Base-by-base conservation (phyloP, 2,329 filamentous ascomycete species). In the Coniosporium tulheliwenetii region DNA sequence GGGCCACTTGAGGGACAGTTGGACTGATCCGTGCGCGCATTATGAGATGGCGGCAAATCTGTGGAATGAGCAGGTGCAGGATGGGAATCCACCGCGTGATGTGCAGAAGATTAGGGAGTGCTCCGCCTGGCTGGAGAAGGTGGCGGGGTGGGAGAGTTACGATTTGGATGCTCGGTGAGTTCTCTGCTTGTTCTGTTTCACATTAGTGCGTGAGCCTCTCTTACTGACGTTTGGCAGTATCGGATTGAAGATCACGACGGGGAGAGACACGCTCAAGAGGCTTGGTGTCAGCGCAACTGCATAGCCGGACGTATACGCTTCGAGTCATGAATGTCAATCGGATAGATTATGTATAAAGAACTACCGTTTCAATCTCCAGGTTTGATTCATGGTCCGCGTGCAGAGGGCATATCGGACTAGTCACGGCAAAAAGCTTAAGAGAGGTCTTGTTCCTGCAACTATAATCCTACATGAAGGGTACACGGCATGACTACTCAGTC, bases 31-130 rank as follows among this genome's bases (percentile, higher is more conserved):
- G 0, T 75, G 79, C 1, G 85, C 82, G 1, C 70, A 85, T 48
- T 95, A 95, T 59, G 91, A 98, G 61, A 75, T 91, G 65, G 86
- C 78, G 0, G 85, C 82, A 7, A 75, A 84, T 41, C 65, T 79
- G 1, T 98, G 89, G 87, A 69, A 73, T 43, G 81, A 89, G 51
- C 41, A 52, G 53, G 19, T 26, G 19, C 50, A 67, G 51, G 8
- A 56, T 56, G 44, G 60, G 45, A 39, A 68, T 61, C 46, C 41
- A 16, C 31, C 37, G 41, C 7, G 51, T 32, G 41, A 39, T 4
- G n/a, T 8, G 26, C 52, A 61, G 38, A 43, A 46, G 37, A 54
- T 79, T 19, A 58, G 72, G 13, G 73, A 79, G 51, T 83, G 79
- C 53, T 69, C 75, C 47, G 62, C 67, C 38, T 76, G 76, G 60